phyloP scores from a whole-genome alignment of 345 rosid genomes.

The Viola odorata region DNA sequence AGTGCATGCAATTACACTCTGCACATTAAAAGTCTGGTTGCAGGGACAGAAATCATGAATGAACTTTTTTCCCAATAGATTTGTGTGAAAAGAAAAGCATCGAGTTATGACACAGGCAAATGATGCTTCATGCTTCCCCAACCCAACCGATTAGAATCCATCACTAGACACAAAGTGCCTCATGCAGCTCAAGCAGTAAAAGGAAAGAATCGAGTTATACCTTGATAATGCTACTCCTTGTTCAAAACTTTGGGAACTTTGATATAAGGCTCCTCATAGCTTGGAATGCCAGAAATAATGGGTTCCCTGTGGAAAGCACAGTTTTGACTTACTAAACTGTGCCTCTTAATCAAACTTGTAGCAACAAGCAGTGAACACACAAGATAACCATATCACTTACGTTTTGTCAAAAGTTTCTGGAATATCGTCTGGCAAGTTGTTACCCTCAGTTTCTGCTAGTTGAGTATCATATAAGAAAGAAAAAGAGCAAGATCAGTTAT shows the following conservation, averaged over 20 bases:
- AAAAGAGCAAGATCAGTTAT: not conserved
- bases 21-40: too few species aligned
- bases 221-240: slow-evolving; percentile 43
- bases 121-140: too few species aligned
- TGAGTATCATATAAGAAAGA: not conserved
- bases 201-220: slow-evolving; percentile 1
- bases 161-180: too few species aligned
- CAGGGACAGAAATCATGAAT: too few species aligned
- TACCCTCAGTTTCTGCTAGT: slow-evolving; percentile 56
- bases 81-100: too few species aligned
- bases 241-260: slow-evolving; percentile 69
- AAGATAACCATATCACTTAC: slow-evolving; percentile 21
- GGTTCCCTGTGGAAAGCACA: slow-evolving; percentile 42
- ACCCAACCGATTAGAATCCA: too few species aligned
- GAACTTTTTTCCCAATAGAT: too few species aligned
- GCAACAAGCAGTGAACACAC: not conserved
- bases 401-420: slow-evolving; percentile 60
- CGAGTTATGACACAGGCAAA: too few species aligned
- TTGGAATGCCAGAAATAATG: slow-evolving; percentile 53
- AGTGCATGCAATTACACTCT: too few species aligned
- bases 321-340: not conserved
- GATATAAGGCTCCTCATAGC: slow-evolving; percentile 59
- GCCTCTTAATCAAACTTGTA: not conserved
- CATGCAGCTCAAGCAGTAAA: too few species aligned
- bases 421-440: slow-evolving; percentile 58